Evolutionary conservation across 495 filamentous ascomycete genomes (phyloP).

Genomic region (Penicillium waksmanii): DNA sequence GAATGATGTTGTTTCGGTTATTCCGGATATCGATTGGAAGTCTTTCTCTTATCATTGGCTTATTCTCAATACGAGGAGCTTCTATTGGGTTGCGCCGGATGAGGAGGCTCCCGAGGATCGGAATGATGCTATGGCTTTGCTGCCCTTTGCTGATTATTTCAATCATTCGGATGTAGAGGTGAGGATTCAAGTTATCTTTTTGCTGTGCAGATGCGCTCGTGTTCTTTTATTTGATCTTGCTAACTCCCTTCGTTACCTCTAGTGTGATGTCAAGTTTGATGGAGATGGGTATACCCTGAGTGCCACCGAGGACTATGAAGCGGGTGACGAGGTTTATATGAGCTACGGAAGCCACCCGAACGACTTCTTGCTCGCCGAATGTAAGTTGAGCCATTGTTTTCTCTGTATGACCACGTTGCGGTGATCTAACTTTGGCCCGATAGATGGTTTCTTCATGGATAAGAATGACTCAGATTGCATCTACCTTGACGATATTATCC

Average conservation of each 20-base stretch:
- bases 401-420: neutral
- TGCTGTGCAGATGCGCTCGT: neutral
- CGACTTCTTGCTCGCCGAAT: conserved; percentile 81
- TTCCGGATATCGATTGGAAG: conserved; percentile 54
- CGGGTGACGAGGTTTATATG: conserved; percentile 76
- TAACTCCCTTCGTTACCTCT: neutral
- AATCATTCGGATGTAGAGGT: conserved; percentile 69
- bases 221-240: too few relatives aligned
- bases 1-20: conserved; percentile 53
- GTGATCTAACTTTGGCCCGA: neutral
- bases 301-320: conserved; percentile 55
- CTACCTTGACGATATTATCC: conserved; percentile 68
- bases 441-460: conserved; percentile 74
- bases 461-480: conserved; percentile 70
- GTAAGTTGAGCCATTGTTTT: conserved; percentile 33
- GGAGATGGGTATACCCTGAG: conserved; percentile 62
- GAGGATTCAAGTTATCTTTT: conserved; percentile 20
- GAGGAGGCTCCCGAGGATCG: conserved; percentile 52
- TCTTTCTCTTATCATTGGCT: conserved; percentile 75
- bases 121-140: conserved; percentile 78
- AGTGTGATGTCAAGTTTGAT: conserved; percentile 68
- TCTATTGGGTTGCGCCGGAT: conserved; percentile 66
- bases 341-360: conserved; percentile 81
- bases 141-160: conserved; percentile 87
- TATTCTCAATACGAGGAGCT: conserved; percentile 80